Evolutionary conservation across 2,329 filamentous ascomycete genomes (phyloP).

Genomic region (Fusarium praegraminearum): DNA sequence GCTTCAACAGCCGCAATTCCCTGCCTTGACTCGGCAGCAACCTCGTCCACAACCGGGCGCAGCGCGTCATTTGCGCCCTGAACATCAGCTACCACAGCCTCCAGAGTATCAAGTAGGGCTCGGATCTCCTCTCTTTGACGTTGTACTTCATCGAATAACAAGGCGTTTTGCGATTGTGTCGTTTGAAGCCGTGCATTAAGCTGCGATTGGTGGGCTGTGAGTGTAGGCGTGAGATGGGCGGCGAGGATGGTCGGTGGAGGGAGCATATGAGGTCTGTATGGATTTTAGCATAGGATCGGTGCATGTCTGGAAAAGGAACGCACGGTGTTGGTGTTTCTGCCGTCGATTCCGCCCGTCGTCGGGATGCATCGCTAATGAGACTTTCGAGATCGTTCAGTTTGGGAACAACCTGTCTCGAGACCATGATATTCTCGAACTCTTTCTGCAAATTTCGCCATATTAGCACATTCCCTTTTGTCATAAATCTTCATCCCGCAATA

Average conservation of each 20-base stretch:
- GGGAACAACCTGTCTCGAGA: conserved; percentile 64
- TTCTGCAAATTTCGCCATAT: conserved; percentile 50
- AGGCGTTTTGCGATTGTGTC: conserved; percentile 67
- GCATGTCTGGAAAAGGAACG: conserved; percentile 37
- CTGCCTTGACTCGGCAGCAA: conserved; percentile 63
- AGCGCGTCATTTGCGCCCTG: conserved; percentile 64
- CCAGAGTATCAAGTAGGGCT: conserved; percentile 61
- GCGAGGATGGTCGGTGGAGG: conserved; percentile 64
- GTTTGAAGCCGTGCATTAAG: conserved; percentile 70
- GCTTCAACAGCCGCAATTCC: conserved; percentile 41
- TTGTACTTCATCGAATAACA: conserved; percentile 63
- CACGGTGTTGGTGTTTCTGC: conserved; percentile 60
- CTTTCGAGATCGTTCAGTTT: conserved; percentile 70
- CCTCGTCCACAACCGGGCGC: conserved; percentile 59
- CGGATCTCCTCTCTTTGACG: conserved; percentile 68
- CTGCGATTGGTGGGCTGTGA: conserved; percentile 65
- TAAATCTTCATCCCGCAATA: neutral
- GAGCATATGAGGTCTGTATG: conserved; percentile 65
- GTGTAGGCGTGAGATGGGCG: conserved; percentile 67
- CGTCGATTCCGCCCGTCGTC: conserved; percentile 40
- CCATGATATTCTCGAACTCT: conserved; percentile 69
- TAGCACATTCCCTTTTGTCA: conserved; percentile 3
- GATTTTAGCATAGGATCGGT: conserved; percentile 6
- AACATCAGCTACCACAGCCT: conserved; percentile 66
- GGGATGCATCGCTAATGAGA: conserved; percentile 64